Base-by-base conservation (phyloP, 805 yeast genomes). In the Pichia deserticola region DNA sequence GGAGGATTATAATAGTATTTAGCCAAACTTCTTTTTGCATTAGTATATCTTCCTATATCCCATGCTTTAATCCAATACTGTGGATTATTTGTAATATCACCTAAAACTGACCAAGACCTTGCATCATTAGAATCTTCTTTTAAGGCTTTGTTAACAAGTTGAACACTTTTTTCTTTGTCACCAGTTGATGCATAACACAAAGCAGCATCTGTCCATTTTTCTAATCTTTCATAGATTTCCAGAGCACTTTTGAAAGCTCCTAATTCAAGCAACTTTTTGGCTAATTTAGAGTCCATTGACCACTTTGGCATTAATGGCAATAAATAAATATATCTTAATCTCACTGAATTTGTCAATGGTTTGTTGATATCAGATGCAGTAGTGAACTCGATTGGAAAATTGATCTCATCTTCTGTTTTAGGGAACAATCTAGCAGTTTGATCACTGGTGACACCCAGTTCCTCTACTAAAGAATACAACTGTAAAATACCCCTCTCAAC, bases 401-500 rank as follows among this genome's bases (percentile, higher is more conserved):
- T 45, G 12, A 46, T 36, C 41, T 66, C 68, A 41, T 64, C 68
- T 33, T 55, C 58, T 7, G 70, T 57, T 42, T 63, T 73, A 54
- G 75, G 86, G 68, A 72, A 78, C 59, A 71, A 70, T 56, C 81
- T 74, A 2, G 69, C 64, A 8, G 83, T 69, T 48, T 74, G 72
- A 46, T 84, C 79, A 11, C 68, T 60, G 50, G 81, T 77, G 50
- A 82, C 75, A 3, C 92, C 95, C 29, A 89, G 71, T 63, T 90
- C 97, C 61, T 89, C 96, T 30, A 90, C 93, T 40, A 93, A 71
- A 4, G 95, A 83, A 48, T 90, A 92, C 84, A 93, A 82, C 67
- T 93, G 99, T 46, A 93, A 72, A 5, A 90, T 82, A 45, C 98
- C 98, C 63, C 99, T 77, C 68, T 93, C 98, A 28, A 92, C 84